Evolutionary conservation across 2,329 filamentous ascomycete species (phyloP).

Genomic region (Neonectria neomacrospora): DNA sequence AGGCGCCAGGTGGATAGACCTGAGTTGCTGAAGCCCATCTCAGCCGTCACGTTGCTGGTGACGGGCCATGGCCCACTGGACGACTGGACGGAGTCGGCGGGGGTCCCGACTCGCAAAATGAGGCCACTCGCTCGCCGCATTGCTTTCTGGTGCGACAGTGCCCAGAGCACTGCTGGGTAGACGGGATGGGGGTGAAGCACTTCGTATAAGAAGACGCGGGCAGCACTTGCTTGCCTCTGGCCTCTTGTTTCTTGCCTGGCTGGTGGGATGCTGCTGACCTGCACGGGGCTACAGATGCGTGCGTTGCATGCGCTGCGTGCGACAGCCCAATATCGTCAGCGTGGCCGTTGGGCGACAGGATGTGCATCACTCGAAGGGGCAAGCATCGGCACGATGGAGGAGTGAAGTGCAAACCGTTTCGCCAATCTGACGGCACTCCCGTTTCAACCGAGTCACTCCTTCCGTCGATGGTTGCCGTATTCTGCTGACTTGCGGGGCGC

Average conservation of each 20-base stretch:
- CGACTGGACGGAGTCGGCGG: conserved; percentile 18
- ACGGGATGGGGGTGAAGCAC: conserved; percentile 10
- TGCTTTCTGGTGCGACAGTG: conserved; percentile 23
- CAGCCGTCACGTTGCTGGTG: conserved; percentile 17
- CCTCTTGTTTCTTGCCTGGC: conserved; percentile 16
- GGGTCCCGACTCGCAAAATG: conserved; percentile 23
- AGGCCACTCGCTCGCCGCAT: conserved; percentile 28
- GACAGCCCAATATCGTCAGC: conserved; percentile 22
- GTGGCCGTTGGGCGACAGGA: conserved; percentile 25
- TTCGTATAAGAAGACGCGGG: conserved; percentile 31
- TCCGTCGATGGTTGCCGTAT: conserved; percentile 13
- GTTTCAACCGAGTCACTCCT: conserved; percentile 7
- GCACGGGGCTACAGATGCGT: conserved; percentile 20
- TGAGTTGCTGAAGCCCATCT: conserved; percentile 15
- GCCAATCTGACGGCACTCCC: conserved; percentile 1
- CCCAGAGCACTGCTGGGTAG: background rate
- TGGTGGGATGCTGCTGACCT: conserved; percentile 32
- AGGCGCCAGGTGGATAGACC: conserved; percentile 24
- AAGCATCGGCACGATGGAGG: conserved; percentile 17
- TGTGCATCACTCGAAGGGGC: conserved; percentile 16
- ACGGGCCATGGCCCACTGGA: conserved; percentile 31
- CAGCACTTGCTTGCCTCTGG: conserved; percentile 16
- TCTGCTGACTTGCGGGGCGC: conserved; percentile 2
- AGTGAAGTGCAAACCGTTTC: conserved; percentile 12
- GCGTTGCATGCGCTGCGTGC: conserved; percentile 8